Conservation (phyloP, 495 filamentous ascomycete species). For the Neurospora sp. region DNA sequence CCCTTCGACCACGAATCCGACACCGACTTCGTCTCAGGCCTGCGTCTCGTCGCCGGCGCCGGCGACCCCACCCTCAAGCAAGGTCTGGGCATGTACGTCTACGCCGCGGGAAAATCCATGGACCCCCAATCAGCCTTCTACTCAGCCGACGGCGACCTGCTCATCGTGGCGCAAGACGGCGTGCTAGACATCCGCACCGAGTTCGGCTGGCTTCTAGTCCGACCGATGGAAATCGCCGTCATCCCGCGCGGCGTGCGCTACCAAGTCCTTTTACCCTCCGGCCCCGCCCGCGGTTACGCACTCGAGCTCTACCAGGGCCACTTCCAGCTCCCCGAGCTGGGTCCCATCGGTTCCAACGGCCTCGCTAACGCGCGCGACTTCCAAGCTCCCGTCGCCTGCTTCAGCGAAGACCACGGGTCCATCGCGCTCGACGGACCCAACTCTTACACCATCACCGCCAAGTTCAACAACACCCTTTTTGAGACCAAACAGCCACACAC, state of each 20-base stretch:
- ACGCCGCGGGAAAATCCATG: conserved; percentile 76
- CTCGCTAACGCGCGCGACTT: conserved; percentile 86
- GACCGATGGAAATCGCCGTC: conserved; percentile 82
- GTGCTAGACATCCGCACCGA: conserved; percentile 80
- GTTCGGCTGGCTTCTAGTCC: conserved; percentile 67
- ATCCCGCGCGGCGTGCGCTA: conserved; percentile 79
- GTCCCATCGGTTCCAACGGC: conserved; percentile 79
- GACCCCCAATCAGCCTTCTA: conserved; percentile 64
- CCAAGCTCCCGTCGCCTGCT: conserved; percentile 69
- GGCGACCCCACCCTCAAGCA: conserved; percentile 75
- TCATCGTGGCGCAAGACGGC: conserved; percentile 78
- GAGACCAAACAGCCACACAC: conserved; percentile 59
- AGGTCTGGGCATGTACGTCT: conserved; percentile 74
- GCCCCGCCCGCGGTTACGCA: conserved; percentile 70
- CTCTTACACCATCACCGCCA: conserved; percentile 56
- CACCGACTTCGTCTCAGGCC: conserved; percentile 68
- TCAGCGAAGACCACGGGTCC: conserved; percentile 47
- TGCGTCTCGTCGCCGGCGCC: conserved; percentile 70
- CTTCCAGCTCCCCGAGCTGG: conserved; percentile 76
- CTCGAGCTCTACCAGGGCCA: conserved; percentile 81
- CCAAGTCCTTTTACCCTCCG: conserved; percentile 52
- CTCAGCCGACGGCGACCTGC: conserved; percentile 81
- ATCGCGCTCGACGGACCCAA: conserved; percentile 27
- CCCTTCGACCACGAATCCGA: conserved; percentile 62
- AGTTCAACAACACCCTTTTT: conserved; percentile 74